phyloP scores from a whole-genome alignment of 2,329 filamentous ascomycete genomes.

The Drechslerella coelobrocha region DNA sequence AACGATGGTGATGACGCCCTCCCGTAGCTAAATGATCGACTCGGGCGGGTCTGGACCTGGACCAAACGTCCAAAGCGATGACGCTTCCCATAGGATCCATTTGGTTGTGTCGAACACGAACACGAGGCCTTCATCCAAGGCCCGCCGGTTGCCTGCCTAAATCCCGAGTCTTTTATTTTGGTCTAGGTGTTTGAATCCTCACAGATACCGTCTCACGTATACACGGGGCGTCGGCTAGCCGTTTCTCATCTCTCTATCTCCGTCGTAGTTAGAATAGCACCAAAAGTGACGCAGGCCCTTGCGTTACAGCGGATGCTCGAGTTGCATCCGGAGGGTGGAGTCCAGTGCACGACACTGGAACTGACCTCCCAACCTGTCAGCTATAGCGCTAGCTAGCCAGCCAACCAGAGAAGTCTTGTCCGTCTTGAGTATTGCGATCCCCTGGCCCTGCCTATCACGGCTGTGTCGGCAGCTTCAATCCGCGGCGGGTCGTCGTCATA shows the following conservation, averaged over 20 bases:
- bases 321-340: slow-evolving; percentile 2
- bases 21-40: not conserved
- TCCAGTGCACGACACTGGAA: not conserved
- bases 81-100: not conserved
- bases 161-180: slow-evolving; percentile 10
- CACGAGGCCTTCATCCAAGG: slow-evolving; percentile 17
- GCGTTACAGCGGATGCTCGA: slow-evolving; percentile 6
- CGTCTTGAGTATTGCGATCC: no score
- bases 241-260: slow-evolving; percentile 25
- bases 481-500: not conserved
- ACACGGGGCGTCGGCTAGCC: slow-evolving; percentile 6
- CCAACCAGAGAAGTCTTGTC: no score
- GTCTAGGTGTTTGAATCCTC: not conserved
- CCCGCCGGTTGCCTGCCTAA: slow-evolving; percentile 33
- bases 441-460: slow-evolving; percentile 27
- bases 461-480: slow-evolving; percentile 29
- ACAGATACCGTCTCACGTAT: not conserved
- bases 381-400: no score
- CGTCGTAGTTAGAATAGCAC: slow-evolving; percentile 35
- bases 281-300: slow-evolving; percentile 38
- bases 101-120: not conserved
- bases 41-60: not conserved
- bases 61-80: not conserved
- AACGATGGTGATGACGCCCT: slow-evolving; percentile 1
- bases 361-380: no score